phyloP scores from a whole-genome alignment of 1,139 yeast genomes.

The Candida sanyaensis region DNA sequence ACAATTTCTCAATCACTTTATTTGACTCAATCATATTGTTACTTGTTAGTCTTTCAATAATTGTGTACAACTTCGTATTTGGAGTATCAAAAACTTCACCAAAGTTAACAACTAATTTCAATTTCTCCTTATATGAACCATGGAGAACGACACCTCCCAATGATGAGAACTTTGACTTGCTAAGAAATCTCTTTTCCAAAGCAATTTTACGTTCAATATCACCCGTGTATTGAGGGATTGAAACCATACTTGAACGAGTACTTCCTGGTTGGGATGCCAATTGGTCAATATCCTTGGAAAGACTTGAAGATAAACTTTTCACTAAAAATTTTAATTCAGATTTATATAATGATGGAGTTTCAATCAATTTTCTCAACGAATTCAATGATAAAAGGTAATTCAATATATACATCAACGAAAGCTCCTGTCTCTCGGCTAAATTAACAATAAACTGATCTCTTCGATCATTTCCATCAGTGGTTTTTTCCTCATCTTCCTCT shows the following conservation, averaged over 20 bases:
- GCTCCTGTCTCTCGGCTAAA: constrained; percentile 32
- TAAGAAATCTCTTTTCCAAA: constrained; percentile 13
- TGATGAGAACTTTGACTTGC: constrained; percentile 17
- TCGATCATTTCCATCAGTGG: not conserved
- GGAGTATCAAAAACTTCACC: constrained; percentile 18
- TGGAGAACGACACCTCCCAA: constrained; percentile 27
- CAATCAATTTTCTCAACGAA: constrained; percentile 23
- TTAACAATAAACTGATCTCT: constrained; percentile 12
- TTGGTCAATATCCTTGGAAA: constrained; percentile 28
- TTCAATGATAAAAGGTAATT: constrained; percentile 26
- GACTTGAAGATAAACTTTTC: constrained; percentile 21
- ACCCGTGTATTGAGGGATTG: constrained; percentile 16
- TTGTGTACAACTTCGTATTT: constrained; percentile 1
- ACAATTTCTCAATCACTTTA: constrained; percentile 1
- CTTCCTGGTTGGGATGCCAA: constrained; percentile 28
- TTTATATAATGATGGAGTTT: constrained; percentile 19
- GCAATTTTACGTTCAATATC: constrained; percentile 9
- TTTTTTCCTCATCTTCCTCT: constrained; percentile 8
- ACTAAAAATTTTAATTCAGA: constrained; percentile 25
- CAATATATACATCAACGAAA: constrained; percentile 32
- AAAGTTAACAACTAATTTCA: constrained; percentile 24
- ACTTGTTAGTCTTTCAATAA: not conserved
- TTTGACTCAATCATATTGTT: constrained; percentile 1
- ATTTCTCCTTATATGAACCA: constrained; percentile 39
- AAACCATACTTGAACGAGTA: constrained; percentile 23